A percentile compares a stretch with the other conserved stretches of the same genome.
Conservation (phyloP, 805 yeast genomes). For the Monosporozyma unispora region DNA sequence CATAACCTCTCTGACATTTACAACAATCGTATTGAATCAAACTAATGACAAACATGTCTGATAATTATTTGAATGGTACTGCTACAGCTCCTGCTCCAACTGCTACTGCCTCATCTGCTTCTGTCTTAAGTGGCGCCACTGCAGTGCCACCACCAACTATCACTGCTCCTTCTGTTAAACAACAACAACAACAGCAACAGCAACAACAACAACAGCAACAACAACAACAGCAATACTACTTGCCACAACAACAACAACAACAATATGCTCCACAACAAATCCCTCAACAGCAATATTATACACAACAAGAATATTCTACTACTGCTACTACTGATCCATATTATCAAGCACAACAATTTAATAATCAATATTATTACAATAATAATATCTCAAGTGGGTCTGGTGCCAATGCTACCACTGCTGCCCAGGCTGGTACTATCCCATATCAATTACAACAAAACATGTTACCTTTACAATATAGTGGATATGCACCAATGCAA, state of each 20-base stretch:
- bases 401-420: not conserved
- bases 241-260: constrained; percentile 9
- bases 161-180: too few species aligned
- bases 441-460: constrained; percentile 1
- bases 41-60: not conserved
- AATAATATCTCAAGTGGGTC: not conserved
- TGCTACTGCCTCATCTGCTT: too few species aligned
- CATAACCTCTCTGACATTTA: too few species aligned
- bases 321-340: not conserved
- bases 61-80: not conserved
- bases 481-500: not conserved
- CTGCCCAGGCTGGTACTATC: not conserved
- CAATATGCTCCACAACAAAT: constrained; percentile 5
- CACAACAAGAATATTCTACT: not conserved
- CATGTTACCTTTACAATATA: constrained; percentile 1
- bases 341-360: constrained; percentile 1
- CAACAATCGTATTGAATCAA: too few species aligned
- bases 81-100: too few species aligned
- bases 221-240: not conserved
- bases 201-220: not conserved
- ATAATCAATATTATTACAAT: constrained; percentile 2
- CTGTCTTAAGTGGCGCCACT: too few species aligned
- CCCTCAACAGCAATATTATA: constrained; percentile 4
- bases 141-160: not conserved
- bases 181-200: not conserved